A percentile compares a stretch with the other conserved stretches of the same genome.
phyloP scores from a whole-genome alignment of 768 basidiomycete species.

The Boletus sp. region DNA sequence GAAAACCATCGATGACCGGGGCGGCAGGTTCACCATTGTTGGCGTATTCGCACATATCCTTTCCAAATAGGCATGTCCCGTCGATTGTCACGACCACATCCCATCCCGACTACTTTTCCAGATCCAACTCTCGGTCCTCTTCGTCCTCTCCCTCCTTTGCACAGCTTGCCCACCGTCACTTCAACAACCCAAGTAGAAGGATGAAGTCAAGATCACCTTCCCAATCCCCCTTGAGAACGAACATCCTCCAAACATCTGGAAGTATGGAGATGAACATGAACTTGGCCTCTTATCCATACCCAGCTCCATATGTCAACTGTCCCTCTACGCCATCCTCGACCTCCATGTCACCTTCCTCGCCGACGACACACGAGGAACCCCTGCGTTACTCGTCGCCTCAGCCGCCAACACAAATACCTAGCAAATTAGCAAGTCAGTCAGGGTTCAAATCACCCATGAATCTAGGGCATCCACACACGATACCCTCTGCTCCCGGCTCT shows the following conservation, averaged over 20 bases:
- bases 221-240: constrained; percentile 29
- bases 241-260: constrained; percentile 15
- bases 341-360: constrained; percentile 48
- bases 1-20: constrained; percentile 2
- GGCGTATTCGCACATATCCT: constrained; percentile 18
- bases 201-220: constrained; percentile 31
- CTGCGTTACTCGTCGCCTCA: constrained; percentile 22
- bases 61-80: constrained; percentile 46
- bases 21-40: constrained; percentile 9
- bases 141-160: constrained; percentile 12
- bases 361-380: constrained; percentile 19
- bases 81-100: constrained; percentile 50
- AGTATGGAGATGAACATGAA: constrained; percentile 11
- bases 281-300: constrained; percentile 8
- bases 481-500: constrained; percentile 10
- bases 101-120: constrained; percentile 11
- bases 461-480: constrained; percentile 10
- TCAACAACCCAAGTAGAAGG: constrained; percentile 20
- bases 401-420: constrained; percentile 8
- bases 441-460: constrained; percentile 14
- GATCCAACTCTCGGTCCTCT: constrained; percentile 10
- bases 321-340: constrained; percentile 60
- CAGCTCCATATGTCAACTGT: constrained; percentile 42
- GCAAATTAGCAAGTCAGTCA: constrained; percentile 16
- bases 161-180: constrained; percentile 27